Conservation (phyloP, 2,329 filamentous ascomycete genomes). For the Diplodia sapinea region DNA sequence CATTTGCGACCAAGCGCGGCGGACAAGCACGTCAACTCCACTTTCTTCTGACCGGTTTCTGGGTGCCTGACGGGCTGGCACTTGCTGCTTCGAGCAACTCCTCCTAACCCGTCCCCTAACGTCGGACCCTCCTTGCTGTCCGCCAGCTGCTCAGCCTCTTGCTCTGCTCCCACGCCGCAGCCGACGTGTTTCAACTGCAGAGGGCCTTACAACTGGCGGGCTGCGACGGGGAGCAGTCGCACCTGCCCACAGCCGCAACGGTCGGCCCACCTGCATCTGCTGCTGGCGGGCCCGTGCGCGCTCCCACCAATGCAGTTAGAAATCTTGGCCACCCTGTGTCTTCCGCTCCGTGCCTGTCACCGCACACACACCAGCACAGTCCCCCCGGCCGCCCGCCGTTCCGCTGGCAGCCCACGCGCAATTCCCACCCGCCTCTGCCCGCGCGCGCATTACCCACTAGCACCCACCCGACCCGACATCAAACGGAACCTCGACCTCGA, state of each 20-base stretch:
- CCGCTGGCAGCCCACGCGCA: conserved; percentile 3
- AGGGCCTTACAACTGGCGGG: conserved; percentile 5
- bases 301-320: conserved; percentile 15
- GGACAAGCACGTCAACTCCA: conserved; percentile 27
- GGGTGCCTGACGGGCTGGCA: conserved; percentile 22
- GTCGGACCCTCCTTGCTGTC: conserved; percentile 3
- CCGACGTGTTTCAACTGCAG: conserved; percentile 27
- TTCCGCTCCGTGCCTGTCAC: conserved; percentile 20
- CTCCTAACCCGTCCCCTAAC: conserved; percentile 18
- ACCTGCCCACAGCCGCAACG: neutral
- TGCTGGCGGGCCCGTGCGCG: conserved; percentile 9
- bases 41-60: conserved; percentile 29
- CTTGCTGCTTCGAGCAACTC: conserved; percentile 18
- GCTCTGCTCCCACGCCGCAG: neutral
- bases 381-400: conserved; percentile 16
- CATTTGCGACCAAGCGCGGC: conserved; percentile 14
- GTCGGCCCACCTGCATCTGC: neutral
- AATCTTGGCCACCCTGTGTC: conserved; percentile 8
- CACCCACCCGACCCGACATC: neutral
- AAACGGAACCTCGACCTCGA: conserved; percentile 6
- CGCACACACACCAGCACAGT: conserved; percentile 8
- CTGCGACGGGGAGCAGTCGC: neutral
- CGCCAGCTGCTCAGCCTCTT: conserved; percentile 6
- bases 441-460: neutral
- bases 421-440: conserved; percentile 11